Evolutionary conservation across 2,329 filamentous ascomycete genomes (phyloP), one percentile per base, ranked within the genome.

Genomic region (Ophiocordyceps sinensis): DNA sequence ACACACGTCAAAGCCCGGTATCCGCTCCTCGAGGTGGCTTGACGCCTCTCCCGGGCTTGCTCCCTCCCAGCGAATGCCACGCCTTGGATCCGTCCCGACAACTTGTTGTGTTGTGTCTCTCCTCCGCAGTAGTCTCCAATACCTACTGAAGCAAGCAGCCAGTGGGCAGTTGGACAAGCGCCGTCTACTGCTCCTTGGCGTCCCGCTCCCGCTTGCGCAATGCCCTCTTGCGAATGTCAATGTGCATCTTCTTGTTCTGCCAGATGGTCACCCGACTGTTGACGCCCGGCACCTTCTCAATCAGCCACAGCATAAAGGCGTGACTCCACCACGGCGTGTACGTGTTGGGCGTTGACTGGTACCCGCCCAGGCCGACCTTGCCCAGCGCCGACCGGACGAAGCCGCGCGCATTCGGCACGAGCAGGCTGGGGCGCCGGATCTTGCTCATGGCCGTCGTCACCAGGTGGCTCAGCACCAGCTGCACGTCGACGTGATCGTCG

Each of bases 401-500:
- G 41, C 72, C 67, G 59, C 80, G 82, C 13, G 89, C 83, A 44
- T 73, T 86, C 10, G 91, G 91, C 37, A 96, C 82, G 43, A 87
- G 67, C 37, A 79, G 63, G 47, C 76, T 89, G 0, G 86, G 68
- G 43, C 80, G 82, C 53, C 85, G 82, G 52, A 98, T 78, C 73
- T 98, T 98, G 64, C 83, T 89, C 91, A 98, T 98, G 55, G 89
- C 86, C 1, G 85, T 89, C 5, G 87, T 94, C 53, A 98, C 85
- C 38, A 98, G 77, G 61, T 98, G 93, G 52, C 83, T 87, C 51
- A 96, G 75, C 26, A 94, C 81, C 38, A 96, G 76, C 62, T 96
- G 80, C n/a, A 94, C 87, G 48, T 86, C 81, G 34, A 98, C 78
- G 43, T 85, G 84, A 52, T 84, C 72, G 1, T 80, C 76, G 47